Conservation (phyloP, 257 asterid species). For the Nicotiana tomentosiformis region DNA sequence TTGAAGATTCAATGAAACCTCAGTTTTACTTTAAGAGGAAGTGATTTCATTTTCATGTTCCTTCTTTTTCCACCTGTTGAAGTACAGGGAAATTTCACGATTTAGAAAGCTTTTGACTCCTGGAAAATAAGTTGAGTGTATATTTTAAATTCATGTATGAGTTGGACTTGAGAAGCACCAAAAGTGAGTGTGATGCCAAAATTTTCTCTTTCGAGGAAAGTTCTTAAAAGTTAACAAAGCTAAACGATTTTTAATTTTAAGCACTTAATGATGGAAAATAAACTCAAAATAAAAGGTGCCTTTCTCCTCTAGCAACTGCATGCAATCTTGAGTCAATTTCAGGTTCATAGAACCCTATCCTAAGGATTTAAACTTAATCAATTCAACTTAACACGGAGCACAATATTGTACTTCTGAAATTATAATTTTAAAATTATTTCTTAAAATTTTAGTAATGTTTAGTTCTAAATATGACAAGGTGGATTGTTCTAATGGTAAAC, state of each 20-base stretch:
- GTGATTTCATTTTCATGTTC: neutral
- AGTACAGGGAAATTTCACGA: neutral
- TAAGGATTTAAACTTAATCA: no score
- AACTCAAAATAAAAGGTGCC: neutral
- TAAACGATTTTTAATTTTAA: neutral
- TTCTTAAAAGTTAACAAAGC: neutral
- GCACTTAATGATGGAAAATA: neutral
- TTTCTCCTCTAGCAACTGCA: neutral
- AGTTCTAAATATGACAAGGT: no score
- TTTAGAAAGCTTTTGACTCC: neutral
- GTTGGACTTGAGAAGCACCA: neutral
- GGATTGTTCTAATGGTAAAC: no score
- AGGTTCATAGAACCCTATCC: no score
- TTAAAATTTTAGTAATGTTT: no score
- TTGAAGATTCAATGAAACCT: neutral
- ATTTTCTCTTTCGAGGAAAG: conserved; percentile 2
- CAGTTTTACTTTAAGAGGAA: neutral
- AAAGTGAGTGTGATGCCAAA: neutral
- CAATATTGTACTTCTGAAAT: no score
- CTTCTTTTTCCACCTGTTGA: neutral
- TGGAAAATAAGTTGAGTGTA: neutral
- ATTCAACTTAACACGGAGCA: no score
- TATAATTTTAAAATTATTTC: no score
- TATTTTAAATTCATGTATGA: neutral
- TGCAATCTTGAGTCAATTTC: no score